Evolutionary conservation across 495 filamentous ascomycete species (phyloP).

Genomic region (Penicillium crystallinum): DNA sequence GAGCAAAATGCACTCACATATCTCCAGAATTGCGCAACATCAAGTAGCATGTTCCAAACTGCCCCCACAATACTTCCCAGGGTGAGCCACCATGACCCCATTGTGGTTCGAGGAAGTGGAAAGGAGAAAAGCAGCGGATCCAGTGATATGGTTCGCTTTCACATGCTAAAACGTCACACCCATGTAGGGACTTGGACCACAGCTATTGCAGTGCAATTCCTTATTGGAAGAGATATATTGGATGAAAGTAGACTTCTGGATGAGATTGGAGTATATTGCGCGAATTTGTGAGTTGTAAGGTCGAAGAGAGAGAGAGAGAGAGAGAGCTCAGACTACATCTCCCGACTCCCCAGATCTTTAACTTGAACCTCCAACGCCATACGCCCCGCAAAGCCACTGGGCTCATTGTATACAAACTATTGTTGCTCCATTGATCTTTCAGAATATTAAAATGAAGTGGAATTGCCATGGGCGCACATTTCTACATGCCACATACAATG

Average conservation of each 20-base stretch:
- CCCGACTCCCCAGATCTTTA: background rate
- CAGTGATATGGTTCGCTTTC: constrained; percentile 22
- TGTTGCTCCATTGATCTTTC: background rate
- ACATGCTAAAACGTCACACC: constrained; percentile 35
- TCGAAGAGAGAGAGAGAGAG: background rate
- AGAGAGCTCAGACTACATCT: background rate
- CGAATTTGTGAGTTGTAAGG: background rate
- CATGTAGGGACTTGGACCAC: background rate
- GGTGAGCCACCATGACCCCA: constrained; percentile 22
- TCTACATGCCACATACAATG: constrained; percentile 27
- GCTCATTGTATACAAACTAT: background rate
- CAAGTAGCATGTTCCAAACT: constrained; percentile 51
- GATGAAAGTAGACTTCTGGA: too few species aligned
- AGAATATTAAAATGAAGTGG: background rate
- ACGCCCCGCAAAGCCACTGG: background rate
- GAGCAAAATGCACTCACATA: constrained; percentile 38
- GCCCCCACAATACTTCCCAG: constrained; percentile 37
- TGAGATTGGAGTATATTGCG: background rate
- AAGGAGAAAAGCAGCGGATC: constrained; percentile 6
- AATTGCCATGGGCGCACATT: constrained; percentile 11
- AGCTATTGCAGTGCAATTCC: background rate
- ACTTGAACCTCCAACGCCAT: background rate
- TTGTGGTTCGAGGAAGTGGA: constrained; percentile 9
- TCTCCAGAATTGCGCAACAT: constrained; percentile 62
- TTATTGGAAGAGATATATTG: background rate